Evolutionary conservation across 345 rosid genomes (phyloP).

Genomic region (Ceriops zippeliana): DNA sequence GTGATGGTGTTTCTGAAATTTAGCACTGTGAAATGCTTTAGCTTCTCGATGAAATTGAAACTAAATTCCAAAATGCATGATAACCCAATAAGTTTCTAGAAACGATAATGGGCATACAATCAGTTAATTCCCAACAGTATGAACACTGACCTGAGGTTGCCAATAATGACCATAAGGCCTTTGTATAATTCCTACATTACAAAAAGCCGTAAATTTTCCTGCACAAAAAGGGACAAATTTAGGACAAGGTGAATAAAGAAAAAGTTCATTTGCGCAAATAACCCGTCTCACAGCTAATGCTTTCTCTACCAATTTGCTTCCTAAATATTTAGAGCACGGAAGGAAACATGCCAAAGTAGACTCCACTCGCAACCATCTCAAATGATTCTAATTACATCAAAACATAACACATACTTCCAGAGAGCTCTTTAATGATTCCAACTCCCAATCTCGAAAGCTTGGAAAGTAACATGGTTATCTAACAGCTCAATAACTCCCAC

Average conservation of each 20-base stretch:
- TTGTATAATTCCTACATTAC: constrained; percentile 12
- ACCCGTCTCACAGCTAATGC: not conserved
- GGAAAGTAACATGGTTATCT: not conserved
- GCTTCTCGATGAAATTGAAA: constrained; percentile 26
- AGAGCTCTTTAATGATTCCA: constrained; percentile 1
- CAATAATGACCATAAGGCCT: constrained; percentile 26
- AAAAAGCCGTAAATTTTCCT: constrained; percentile 34
- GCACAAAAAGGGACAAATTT: constrained; percentile 9
- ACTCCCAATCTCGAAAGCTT: constrained; percentile 6
- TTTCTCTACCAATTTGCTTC: no score
- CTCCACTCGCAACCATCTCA: constrained; percentile 25
- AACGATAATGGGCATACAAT: not conserved
- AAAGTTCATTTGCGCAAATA: not conserved
- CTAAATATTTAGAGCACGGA: no score
- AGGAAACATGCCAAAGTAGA: constrained; percentile 8
- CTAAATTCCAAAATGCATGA: constrained; percentile 31
- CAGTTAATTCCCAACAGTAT: not conserved
- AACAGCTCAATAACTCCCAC: not conserved
- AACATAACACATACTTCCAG: not conserved
- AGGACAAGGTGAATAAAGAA: not conserved
- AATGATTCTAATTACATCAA: not conserved
- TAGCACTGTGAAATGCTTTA: constrained; percentile 33
- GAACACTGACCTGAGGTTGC: constrained; percentile 43
- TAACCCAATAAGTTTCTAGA: constrained; percentile 2
- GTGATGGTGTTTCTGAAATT: constrained; percentile 29